These are phyloP conservation scores for Lactarius psammicola DNA, from an alignment of 768 basidiomycete species.

Conservation along the genomic window DNA sequence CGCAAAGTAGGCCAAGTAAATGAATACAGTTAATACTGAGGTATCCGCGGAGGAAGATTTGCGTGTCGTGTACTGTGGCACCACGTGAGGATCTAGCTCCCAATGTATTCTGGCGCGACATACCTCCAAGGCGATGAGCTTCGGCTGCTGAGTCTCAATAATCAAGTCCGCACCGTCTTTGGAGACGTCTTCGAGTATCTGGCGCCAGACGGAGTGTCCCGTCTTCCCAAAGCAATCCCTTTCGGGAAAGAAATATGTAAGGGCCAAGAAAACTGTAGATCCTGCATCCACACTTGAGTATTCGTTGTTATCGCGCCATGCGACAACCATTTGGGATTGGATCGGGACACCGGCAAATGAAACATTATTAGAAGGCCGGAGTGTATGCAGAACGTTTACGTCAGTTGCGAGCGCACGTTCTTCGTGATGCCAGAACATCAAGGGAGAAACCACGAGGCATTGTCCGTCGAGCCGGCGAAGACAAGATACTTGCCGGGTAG, in stretches of 20 bases:
- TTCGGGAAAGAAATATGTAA: conserved; percentile 83
- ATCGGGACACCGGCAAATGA: conserved; percentile 63
- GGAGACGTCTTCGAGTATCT: conserved; percentile 48
- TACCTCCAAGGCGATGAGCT: conserved; percentile 48
- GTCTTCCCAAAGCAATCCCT: conserved; percentile 61
- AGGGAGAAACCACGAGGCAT: conserved; percentile 72
- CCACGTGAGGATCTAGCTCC: conserved; percentile 5
- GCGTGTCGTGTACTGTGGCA: conserved; percentile 52
- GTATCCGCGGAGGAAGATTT: conserved; percentile 46
- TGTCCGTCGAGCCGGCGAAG: conserved; percentile 49
- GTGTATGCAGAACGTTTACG: conserved; percentile 54
- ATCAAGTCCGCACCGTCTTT: conserved; percentile 39
- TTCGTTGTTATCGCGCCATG: conserved; percentile 60
- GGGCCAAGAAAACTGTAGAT: conserved; percentile 66
- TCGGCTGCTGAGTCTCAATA: conserved; percentile 43
- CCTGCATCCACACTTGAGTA: conserved; percentile 49
- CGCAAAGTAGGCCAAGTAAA: conserved; percentile 73
- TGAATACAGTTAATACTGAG: conserved; percentile 64
- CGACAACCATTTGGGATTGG: conserved; percentile 73
- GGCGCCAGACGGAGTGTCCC: conserved; percentile 64
- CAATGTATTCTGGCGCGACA: conserved; percentile 21
- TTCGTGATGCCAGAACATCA: conserved; percentile 73
- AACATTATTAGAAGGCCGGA: conserved; percentile 52
- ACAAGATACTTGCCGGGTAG: conserved; percentile 48
- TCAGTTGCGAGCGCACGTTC: conserved; percentile 52